phyloP scores from a whole-genome alignment of 805 yeast species.

The Zygosaccharomyces kombuchaensis region DNA sequence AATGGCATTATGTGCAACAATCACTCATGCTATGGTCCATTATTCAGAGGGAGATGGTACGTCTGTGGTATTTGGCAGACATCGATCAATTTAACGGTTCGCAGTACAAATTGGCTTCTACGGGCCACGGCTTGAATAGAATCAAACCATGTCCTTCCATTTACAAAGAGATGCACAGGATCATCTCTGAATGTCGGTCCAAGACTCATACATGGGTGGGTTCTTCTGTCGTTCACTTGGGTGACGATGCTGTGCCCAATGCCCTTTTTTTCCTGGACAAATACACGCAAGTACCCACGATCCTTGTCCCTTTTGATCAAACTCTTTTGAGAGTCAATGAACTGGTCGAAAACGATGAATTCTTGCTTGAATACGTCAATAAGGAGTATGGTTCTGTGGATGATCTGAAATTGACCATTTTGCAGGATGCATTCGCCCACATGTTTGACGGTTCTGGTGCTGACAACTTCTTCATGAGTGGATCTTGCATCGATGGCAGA shows the following conservation, averaged over 20 bases:
- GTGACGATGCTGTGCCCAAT: constrained; percentile 81
- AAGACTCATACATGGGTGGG: constrained; percentile 72
- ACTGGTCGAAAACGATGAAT: constrained; percentile 45
- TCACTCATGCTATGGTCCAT: constrained; percentile 72
- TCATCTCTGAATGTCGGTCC: constrained; percentile 60
- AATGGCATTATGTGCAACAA: constrained; percentile 69
- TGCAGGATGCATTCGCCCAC: constrained; percentile 42
- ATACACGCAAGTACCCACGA: constrained; percentile 74
- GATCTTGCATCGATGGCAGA: constrained; percentile 80
- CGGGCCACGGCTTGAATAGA: constrained; percentile 80
- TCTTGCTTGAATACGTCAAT: constrained; percentile 47
- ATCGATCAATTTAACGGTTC: constrained; percentile 57
- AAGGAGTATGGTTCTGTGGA: constrained; percentile 54
- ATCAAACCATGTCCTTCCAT: constrained; percentile 69
- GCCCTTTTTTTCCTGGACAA: constrained; percentile 76
- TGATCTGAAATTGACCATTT: constrained; percentile 45
- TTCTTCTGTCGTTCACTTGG: constrained; percentile 72
- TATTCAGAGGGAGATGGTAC: constrained; percentile 73
- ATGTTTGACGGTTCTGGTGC: constrained; percentile 78
- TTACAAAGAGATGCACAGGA: constrained; percentile 64
- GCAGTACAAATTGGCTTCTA: constrained; percentile 56
- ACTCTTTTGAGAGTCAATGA: constrained; percentile 53
- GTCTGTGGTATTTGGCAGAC: constrained; percentile 73
- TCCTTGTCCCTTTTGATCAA: constrained; percentile 66
- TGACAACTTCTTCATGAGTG: constrained; percentile 77